A percentile compares a stretch with the other conserved stretches of the same genome.
These are phyloP conservation scores for Sphenostylis stenocarpa DNA, from an alignment of 306 rosid genomes.

Conservation along the genomic window DNA sequence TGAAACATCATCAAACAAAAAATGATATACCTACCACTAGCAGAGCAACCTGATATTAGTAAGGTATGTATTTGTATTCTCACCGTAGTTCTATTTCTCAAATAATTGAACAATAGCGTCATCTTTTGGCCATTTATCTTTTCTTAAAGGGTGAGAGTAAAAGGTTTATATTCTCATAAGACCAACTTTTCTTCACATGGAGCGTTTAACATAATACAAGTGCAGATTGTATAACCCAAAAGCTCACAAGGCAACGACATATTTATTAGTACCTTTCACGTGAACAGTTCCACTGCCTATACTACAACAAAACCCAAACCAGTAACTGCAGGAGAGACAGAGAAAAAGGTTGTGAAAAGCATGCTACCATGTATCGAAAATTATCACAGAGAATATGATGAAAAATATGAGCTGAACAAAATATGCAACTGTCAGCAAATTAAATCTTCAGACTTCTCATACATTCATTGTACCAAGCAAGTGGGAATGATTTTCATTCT, in stretches of 20 bases:
- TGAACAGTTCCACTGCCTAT: slow-evolving; percentile 22
- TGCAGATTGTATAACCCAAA: neutral
- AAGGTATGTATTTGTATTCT: neutral
- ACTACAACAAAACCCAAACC: slow-evolving; percentile 28
- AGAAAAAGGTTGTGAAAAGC: neutral
- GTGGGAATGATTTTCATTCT: slow-evolving; percentile 4
- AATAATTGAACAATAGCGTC: neutral
- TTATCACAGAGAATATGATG: neutral
- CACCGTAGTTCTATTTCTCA: slow-evolving; percentile 12
- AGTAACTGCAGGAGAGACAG: slow-evolving; percentile 26
- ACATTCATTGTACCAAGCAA: neutral
- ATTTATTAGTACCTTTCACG: slow-evolving; percentile 25
- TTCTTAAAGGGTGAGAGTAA: neutral
- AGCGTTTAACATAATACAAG: neutral
- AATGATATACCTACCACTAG: slow-evolving; percentile 19
- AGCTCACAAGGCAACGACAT: neutral
- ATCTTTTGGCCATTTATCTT: neutral
- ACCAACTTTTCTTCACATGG: neutral
- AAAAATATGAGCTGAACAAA: neutral
- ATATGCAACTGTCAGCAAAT: slow-evolving; percentile 1
- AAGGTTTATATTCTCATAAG: neutral
- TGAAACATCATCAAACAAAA: slow-evolving; percentile 5
- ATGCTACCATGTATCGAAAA: neutral
- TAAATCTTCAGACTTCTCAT: neutral
- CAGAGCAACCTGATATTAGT: slow-evolving; percentile 6